Evolutionary conservation across 192 early-diverging fungal species (phyloP), one percentile per base, ranked within the genome.

Genomic region (Spizellomyces punctatus): DNA sequence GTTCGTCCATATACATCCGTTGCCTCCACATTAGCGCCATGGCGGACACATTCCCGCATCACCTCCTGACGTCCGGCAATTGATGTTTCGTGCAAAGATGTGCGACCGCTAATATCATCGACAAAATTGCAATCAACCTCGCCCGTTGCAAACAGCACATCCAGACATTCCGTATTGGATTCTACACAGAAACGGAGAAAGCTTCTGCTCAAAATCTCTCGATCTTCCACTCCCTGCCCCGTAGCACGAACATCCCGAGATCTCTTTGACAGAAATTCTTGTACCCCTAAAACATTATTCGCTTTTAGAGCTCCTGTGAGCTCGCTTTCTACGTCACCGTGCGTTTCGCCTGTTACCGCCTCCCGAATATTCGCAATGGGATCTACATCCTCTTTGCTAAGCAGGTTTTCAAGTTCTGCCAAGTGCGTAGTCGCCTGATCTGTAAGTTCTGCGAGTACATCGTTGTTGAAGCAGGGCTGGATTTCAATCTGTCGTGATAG

Each of bases 401-500:
- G 72, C 42, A 68, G 54, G 22, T 70, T 65, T 22, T 87, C 83
- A 46, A 99, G 82, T 73, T 95, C 96, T 27, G 90, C 84, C 36
- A 98, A 83, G 68, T 90, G 84, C 44, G 76, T 83, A 3, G 91
- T 81, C 10, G 91, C 94, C 46, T 86, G 87, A 66, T 99, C 98
- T 1, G 92, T 90, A 36, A 99, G 77, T 61, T 96, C 94, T 16
- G 93, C 86, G 62, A 99, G 86, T 22, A 95, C 86, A 45, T 96
- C 93, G 64, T 90, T 91, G 79, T 98, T 98, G 78, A 99, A 99
- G 76, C 93, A 95, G 2, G 96, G 98, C 58, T 98, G 96, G 17
- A 98, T 92, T 62, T 99, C 98, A 46, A 99, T 89, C 76, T 99
- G 98, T 10, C 98, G 90, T 4, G 94, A 91, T 9, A 99, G 87